These are phyloP conservation scores for Rhodomyrtus tomentosa DNA, from an alignment of 345 rosid species.

Conservation along the genomic window DNA sequence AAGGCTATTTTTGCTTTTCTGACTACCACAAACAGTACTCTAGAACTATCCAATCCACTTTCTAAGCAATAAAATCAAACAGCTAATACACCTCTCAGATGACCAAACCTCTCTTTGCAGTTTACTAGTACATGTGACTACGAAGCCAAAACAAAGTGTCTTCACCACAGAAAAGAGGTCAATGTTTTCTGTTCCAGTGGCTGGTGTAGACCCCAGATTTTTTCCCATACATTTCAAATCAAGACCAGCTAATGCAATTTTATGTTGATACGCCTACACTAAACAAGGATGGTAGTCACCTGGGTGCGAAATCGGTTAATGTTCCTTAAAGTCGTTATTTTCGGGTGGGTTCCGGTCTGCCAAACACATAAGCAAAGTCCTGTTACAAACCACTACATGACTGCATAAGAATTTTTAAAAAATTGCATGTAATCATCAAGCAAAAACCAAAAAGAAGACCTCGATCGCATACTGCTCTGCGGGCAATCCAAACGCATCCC, in stretches of 20 bases:
- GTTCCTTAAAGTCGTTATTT: slow-evolving; percentile 75
- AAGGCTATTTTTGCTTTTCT: neutral
- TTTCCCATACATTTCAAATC: neutral
- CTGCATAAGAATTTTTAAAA: neutral
- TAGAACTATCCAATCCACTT: neutral
- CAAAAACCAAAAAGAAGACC: slow-evolving; percentile 23
- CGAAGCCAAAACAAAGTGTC: neutral
- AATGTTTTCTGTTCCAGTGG: neutral
- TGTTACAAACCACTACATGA: neutral
- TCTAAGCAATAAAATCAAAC: neutral
- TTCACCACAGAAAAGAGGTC: neutral
- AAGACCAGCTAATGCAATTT: neutral
- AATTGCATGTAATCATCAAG: neutral
- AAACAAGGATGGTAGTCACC: slow-evolving; percentile 24
- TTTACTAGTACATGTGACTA: neutral
- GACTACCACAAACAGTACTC: neutral
- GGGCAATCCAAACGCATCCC: slow-evolving; percentile 99
- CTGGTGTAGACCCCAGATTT: neutral
- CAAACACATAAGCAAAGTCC: neutral
- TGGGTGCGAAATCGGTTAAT: slow-evolving; percentile 71
- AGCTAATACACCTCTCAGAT: neutral
- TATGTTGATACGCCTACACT: neutral
- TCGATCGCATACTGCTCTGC: slow-evolving; percentile 96
- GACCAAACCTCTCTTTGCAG: neutral
- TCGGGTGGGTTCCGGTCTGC: slow-evolving; percentile 96